Conservation (phyloP, 2,329 filamentous ascomycete species). For the Rhynchosporium secalis region DNA sequence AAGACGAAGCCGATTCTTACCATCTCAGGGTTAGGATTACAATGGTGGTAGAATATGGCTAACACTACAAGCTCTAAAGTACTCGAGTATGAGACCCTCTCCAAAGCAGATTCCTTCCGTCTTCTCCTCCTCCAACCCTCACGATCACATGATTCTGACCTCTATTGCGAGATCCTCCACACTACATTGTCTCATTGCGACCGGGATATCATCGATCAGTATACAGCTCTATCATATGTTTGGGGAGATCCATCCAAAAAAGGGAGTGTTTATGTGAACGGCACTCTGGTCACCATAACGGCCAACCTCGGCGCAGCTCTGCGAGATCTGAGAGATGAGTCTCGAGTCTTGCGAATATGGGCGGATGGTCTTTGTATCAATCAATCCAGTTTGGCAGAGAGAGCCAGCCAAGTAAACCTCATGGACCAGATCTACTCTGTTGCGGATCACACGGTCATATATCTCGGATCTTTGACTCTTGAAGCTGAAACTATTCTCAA, state of each 20-base stretch:
- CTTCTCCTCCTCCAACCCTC: constrained; percentile 17
- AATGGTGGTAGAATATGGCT: too few relatives aligned
- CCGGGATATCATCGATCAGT: constrained; percentile 18
- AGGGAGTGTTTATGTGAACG: constrained; percentile 4
- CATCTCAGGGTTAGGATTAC: too few relatives aligned
- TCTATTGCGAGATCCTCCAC: constrained; percentile 14
- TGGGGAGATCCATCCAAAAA: constrained; percentile 14
- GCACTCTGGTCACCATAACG: constrained; percentile 3
- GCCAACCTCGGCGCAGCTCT: constrained; percentile 13
- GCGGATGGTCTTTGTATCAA: constrained; percentile 21
- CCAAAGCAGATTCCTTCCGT: constrained; percentile 13
- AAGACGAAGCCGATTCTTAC: too few relatives aligned
- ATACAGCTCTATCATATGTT: constrained; percentile 24
- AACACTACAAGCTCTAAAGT: not conserved
- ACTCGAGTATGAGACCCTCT: constrained; percentile 7
- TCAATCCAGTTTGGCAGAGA: constrained; percentile 13
- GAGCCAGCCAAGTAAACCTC: constrained; percentile 16
- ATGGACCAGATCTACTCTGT: constrained; percentile 15
- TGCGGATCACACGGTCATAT: constrained; percentile 11
- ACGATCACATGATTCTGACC: not conserved
- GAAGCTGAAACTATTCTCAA: not conserved
- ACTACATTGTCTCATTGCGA: constrained; percentile 11
- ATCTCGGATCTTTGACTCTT: not conserved
- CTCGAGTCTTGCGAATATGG: constrained; percentile 10
- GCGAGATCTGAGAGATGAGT: constrained; percentile 3